A percentile compares a stretch with the other conserved stretches of the same genome.
phyloP scores from a whole-genome alignment of 345 rosid species.

The Firmiana major region DNA sequence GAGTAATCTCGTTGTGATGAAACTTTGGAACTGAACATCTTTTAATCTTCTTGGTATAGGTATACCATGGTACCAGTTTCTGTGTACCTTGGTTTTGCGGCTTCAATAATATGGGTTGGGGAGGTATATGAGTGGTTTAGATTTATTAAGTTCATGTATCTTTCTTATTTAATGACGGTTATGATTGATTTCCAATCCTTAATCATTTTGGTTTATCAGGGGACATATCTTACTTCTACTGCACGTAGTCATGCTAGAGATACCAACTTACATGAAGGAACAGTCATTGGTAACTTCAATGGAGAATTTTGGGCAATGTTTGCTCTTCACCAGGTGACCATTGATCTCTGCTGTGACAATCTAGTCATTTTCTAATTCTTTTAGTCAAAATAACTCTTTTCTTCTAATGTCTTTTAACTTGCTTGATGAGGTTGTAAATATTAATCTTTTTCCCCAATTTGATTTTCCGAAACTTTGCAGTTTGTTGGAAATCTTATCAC shows the following conservation, averaged over 20 bases:
- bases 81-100: conserved; percentile 78
- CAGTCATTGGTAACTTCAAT: conserved; percentile 75
- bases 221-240: conserved; percentile 83
- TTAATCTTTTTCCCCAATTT: background rate
- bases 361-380: background rate
- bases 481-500: conserved; percentile 82
- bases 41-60: conserved; percentile 37
- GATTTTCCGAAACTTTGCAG: conserved; percentile 36
- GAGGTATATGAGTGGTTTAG: conserved; percentile 47
- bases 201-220: conserved; percentile 41
- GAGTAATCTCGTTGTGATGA: background rate
- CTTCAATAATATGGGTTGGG: conserved; percentile 96
- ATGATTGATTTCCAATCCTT: background rate
- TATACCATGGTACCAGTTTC: conserved; percentile 84
- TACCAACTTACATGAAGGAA: conserved; percentile 55
- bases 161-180: conserved; percentile 1
- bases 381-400: conserved; percentile 11
- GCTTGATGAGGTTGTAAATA: conserved; percentile 5
- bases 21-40: background rate
- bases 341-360: conserved; percentile 14
- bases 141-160: background rate
- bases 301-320: conserved; percentile 91
- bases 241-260: conserved; percentile 77
- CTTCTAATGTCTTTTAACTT: background rate
- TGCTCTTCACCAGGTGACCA: conserved; percentile 79